phyloP scores from a whole-genome alignment of 73 alveolate genomes.

The Durusdinium trenchii region DNA sequence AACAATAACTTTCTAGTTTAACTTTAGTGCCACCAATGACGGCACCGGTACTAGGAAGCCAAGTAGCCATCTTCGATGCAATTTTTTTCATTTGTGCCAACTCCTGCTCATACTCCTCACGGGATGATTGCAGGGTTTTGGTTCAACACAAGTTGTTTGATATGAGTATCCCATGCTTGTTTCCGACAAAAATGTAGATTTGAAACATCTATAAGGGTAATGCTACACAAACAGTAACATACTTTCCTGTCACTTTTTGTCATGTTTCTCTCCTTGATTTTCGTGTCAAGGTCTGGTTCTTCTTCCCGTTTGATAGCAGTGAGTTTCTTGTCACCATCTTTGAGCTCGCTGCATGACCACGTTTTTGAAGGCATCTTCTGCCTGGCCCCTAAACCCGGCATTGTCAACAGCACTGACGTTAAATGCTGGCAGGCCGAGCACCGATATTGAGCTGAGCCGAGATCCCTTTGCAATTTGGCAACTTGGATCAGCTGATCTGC shows the following conservation, averaged over 20 bases:
- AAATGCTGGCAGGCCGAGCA: too few relatives aligned
- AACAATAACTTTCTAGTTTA: background rate
- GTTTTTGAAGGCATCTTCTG: background rate
- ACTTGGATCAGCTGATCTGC: background rate
- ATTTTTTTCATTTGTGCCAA: background rate
- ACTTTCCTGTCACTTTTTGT: background rate
- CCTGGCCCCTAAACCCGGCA: background rate
- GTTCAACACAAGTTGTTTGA: background rate
- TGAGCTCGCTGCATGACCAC: conserved; percentile 12
- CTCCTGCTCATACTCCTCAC: conserved; percentile 8
- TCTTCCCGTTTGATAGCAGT: background rate
- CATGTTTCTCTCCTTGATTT: conserved; percentile 4
- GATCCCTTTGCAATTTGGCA: too few relatives aligned
- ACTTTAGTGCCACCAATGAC: background rate
- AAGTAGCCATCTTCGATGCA: background rate
- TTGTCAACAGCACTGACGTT: background rate
- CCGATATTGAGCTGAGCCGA: too few relatives aligned
- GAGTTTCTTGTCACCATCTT: background rate
- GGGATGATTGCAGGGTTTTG: background rate
- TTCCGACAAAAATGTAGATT: too few relatives aligned
- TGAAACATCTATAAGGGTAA: background rate
- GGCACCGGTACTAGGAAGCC: background rate
- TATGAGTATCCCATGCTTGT: background rate
- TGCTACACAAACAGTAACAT: background rate
- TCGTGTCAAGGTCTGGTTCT: background rate